Conservation (phyloP, 176 grass and related monocot genomes). For the Ananas comosus region DNA sequence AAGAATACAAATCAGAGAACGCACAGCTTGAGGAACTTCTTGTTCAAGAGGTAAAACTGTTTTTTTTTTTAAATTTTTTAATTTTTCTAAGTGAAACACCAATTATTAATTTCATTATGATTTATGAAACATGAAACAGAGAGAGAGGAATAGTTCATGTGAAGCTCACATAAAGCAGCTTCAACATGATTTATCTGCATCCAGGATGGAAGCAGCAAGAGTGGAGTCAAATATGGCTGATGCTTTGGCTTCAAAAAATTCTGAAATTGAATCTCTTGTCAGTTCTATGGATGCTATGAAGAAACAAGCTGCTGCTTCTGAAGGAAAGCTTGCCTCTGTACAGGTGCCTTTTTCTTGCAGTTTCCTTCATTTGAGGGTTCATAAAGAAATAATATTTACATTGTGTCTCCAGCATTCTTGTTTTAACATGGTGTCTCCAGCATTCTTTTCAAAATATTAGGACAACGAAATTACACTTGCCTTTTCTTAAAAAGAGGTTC, state of each 20-base stretch:
- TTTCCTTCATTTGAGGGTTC: background rate
- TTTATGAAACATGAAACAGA: constrained; percentile 44
- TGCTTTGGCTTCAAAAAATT: constrained; percentile 88
- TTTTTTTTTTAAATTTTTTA: constrained; percentile 9
- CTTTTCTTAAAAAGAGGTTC: no score
- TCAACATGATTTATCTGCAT: constrained; percentile 67
- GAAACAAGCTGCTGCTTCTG: constrained; percentile 58
- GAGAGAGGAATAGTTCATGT: constrained; percentile 67
- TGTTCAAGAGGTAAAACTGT: constrained; percentile 62
- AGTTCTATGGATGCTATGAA: constrained; percentile 80
- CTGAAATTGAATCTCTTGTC: constrained; percentile 76
- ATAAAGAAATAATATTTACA: no score
- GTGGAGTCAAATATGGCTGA: constrained; percentile 96
- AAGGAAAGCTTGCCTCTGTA: constrained; percentile 58
- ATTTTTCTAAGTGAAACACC: background rate
- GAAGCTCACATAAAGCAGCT: constrained; percentile 84
- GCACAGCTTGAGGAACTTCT: constrained; percentile 95
- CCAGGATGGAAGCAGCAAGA: constrained; percentile 66
- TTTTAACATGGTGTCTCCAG: no score
- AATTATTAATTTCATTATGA: constrained; percentile 23
- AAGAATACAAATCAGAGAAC: constrained; percentile 99
- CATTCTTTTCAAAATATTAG: no score
- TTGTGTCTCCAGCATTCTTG: no score
- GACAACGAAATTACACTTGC: no score
- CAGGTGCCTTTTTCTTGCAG: constrained; percentile 48